phyloP scores from a whole-genome alignment of 208 protist species.

The Trypanosomatidae sp. region DNA sequence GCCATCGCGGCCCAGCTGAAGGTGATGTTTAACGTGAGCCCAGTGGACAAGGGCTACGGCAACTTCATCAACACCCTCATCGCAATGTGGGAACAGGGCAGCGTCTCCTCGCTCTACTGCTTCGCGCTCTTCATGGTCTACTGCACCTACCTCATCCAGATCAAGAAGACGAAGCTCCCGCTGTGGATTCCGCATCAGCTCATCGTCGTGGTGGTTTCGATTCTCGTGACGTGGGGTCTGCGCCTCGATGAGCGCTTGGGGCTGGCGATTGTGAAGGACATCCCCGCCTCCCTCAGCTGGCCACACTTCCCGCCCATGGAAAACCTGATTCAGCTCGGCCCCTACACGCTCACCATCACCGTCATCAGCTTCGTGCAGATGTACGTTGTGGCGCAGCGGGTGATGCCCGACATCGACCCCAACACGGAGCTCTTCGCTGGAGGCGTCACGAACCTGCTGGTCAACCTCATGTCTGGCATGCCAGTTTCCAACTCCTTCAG shows the following conservation, averaged over 20 bases:
- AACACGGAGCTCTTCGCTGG: constrained; percentile 56
- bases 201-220: constrained; percentile 56
- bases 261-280: constrained; percentile 39
- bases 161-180: no score
- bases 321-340: no score
- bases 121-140: constrained; percentile 48
- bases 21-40: constrained; percentile 51
- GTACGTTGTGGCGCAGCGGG: constrained; percentile 53
- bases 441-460: constrained; percentile 42
- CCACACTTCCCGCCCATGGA: constrained; percentile 39
- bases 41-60: constrained; percentile 28
- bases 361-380: constrained; percentile 64
- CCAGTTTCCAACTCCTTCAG: constrained; percentile 60
- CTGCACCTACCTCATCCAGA: constrained; percentile 45
- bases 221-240: constrained; percentile 34
- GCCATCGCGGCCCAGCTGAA: constrained; percentile 47
- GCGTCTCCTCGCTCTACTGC: no score
- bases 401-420: constrained; percentile 50
- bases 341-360: constrained; percentile 57
- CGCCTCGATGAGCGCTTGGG: constrained; percentile 27
- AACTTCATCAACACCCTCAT: constrained; percentile 35
- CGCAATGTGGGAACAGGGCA: no score
- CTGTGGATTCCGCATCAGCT: constrained; percentile 69
- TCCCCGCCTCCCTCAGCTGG: constrained; percentile 27
- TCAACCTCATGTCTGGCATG: constrained; percentile 52